phyloP scores from a whole-genome alignment of 768 basidiomycete genomes.

The Amanita subjunquillea region DNA sequence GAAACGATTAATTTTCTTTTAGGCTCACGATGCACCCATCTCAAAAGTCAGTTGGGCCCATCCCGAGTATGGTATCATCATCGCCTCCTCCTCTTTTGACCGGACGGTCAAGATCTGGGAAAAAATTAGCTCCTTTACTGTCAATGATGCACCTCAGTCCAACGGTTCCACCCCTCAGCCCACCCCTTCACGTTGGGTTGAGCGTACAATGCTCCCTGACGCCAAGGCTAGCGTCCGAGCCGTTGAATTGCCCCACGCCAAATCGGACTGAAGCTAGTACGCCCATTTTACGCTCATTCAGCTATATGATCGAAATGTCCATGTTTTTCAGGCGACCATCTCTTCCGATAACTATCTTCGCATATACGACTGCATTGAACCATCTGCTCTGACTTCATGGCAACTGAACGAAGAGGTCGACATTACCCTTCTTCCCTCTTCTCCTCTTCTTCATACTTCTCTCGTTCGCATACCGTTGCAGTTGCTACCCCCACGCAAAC shows the following conservation, averaged over 20 bases:
- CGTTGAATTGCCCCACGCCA: conserved; percentile 84
- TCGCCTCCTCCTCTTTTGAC: conserved; percentile 86
- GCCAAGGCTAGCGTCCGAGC: conserved; percentile 78
- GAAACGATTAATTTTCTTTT: neutral
- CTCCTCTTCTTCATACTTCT: conserved; percentile 28
- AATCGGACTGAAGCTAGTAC: conserved; percentile 81
- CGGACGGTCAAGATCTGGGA: conserved; percentile 93
- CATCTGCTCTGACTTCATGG: conserved; percentile 65
- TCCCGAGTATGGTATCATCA: conserved; percentile 81
- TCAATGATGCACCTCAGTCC: conserved; percentile 16
- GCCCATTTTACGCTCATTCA: conserved; percentile 11
- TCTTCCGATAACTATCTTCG: conserved; percentile 82
- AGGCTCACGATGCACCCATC: conserved; percentile 95
- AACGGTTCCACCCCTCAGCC: conserved; percentile 17
- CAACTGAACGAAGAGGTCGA: conserved; percentile 72
- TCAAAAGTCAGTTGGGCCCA: conserved; percentile 84
- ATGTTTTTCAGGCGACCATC: conserved; percentile 61
- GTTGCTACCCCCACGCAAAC: conserved; percentile 69
- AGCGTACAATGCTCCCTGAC: conserved; percentile 68
- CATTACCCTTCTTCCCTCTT: conserved; percentile 41
- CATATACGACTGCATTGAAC: conserved; percentile 85
- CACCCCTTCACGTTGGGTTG: conserved; percentile 51
- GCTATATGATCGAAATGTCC: neutral
- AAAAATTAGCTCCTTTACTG: conserved; percentile 29
- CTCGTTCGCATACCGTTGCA: conserved; percentile 44